Evolutionary conservation across 345 rosid genomes (phyloP).

Genomic region (Turritis glabra): DNA sequence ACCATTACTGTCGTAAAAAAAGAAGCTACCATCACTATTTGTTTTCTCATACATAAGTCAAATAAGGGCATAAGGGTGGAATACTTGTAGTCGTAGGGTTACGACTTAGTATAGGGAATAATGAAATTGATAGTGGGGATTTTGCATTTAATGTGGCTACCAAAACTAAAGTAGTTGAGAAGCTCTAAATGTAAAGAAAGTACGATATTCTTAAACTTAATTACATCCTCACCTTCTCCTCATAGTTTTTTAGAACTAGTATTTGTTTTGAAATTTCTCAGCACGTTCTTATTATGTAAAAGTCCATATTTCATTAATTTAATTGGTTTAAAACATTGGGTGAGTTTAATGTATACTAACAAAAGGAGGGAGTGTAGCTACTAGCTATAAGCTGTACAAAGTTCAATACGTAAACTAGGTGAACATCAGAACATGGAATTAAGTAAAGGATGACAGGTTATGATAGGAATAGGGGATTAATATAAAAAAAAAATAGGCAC

Average conservation of each 20-base stretch:
- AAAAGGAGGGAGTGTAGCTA: not conserved
- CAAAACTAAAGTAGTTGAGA: constrained; percentile 36
- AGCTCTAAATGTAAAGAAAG: constrained; percentile 8
- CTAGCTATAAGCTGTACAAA: not conserved
- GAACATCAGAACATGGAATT: constrained; percentile 32
- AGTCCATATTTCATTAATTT: not conserved
- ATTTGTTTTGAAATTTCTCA: constrained; percentile 8
- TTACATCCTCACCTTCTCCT: constrained; percentile 19
- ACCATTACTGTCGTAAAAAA: not conserved
- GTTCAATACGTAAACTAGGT: not conserved
- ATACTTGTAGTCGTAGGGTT: not conserved
- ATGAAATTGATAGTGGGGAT: constrained; percentile 23
- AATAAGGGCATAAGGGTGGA: constrained; percentile 8
- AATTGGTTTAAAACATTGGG: not conserved
- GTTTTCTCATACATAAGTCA: not conserved
- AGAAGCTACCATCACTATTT: no score
- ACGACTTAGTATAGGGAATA: not conserved
- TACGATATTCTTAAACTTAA: not conserved
- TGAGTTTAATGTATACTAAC: not conserved
- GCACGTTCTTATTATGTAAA: not conserved
- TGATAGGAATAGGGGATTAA: constrained; percentile 5
- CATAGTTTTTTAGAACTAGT: not conserved
- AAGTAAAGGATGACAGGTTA: constrained; percentile 17
- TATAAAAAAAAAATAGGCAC: constrained; percentile 1
- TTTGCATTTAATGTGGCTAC: constrained; percentile 26